phyloP scores from a whole-genome alignment of 2,329 filamentous ascomycete genomes.

The Purpureocillium takamizusanense region DNA sequence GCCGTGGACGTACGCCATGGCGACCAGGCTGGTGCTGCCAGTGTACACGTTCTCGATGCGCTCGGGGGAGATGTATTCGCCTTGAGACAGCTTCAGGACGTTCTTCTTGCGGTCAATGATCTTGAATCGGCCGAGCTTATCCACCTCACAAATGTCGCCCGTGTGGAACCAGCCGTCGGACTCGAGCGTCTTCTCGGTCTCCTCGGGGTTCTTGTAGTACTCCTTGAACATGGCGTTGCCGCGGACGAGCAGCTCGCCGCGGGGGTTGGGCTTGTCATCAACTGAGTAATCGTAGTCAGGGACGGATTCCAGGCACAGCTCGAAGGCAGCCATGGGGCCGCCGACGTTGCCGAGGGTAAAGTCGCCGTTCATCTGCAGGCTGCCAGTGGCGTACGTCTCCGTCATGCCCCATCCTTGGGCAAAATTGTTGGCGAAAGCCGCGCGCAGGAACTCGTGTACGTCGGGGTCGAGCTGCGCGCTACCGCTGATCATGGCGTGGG shows the following conservation, averaged over 20 bases:
- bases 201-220: slow-evolving; percentile 84
- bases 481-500: slow-evolving; percentile 70
- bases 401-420: slow-evolving; percentile 89
- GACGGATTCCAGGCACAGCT: slow-evolving; percentile 76
- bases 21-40: slow-evolving; percentile 68
- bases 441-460: slow-evolving; percentile 80
- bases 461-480: slow-evolving; percentile 84
- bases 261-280: slow-evolving; percentile 79
- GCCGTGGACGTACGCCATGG: slow-evolving; percentile 82
- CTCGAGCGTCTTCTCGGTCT: slow-evolving; percentile 75
- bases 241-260: slow-evolving; percentile 80
- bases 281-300: slow-evolving; percentile 91
- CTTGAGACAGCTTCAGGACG: slow-evolving; percentile 95
- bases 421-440: slow-evolving; percentile 71
- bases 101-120: slow-evolving; percentile 98
- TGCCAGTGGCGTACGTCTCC: slow-evolving; percentile 75
- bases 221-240: slow-evolving; percentile 73
- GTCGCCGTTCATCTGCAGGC: slow-evolving; percentile 63
- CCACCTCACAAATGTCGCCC: slow-evolving; percentile 81
- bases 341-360: slow-evolving; percentile 76
- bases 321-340: slow-evolving; percentile 54
- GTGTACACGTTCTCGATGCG: slow-evolving; percentile 93
- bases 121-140: slow-evolving; percentile 76
- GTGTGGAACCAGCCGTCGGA: slow-evolving; percentile 95
- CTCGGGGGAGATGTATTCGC: slow-evolving; percentile 96